Percentiles rank a stretch among this genome's conserved stretches.
These are phyloP conservation scores for Xylaria sp. DNA, from an alignment of 2,329 filamentous ascomycete genomes.

Conservation along the genomic window DNA sequence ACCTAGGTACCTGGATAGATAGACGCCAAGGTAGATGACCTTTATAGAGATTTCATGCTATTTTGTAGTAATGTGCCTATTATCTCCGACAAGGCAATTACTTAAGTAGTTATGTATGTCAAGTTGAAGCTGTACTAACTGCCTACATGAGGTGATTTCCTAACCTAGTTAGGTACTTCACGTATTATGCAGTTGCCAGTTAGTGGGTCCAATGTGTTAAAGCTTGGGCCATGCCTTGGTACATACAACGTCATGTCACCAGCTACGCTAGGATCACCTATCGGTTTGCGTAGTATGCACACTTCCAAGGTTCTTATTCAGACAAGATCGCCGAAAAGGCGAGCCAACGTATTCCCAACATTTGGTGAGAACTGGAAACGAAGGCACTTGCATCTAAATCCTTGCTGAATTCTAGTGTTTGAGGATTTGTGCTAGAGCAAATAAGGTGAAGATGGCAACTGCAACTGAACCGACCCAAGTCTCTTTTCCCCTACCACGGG, in stretches of 20 bases:
- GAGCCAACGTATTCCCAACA: neutral
- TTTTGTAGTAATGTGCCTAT: neutral
- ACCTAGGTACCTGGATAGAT: neutral
- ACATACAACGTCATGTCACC: neutral
- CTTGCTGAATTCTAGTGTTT: too few species aligned
- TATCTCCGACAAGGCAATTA: too few species aligned
- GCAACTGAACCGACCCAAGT: constrained; percentile 54
- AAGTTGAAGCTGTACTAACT: too few species aligned
- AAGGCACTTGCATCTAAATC: neutral
- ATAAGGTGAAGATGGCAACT: constrained; percentile 36
- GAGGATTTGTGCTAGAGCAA: neutral
- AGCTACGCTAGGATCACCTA: neutral
- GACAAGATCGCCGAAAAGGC: neutral
- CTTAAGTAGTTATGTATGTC: too few species aligned
- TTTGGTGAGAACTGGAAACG: neutral
- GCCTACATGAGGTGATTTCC: too few species aligned
- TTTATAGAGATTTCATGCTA: too few species aligned
- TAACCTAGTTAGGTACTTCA: too few species aligned
- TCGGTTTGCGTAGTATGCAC: neutral
- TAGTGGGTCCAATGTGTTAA: too few species aligned
- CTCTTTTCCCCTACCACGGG: constrained; percentile 68
- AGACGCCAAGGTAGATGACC: neutral
- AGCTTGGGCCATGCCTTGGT: too few species aligned
- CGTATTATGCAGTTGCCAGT: too few species aligned
- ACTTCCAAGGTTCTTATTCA: neutral